Base-by-base conservation (phyloP, 2,329 filamentous ascomycete species). In the Stagonosporopsis chrysanthemi region DNA sequence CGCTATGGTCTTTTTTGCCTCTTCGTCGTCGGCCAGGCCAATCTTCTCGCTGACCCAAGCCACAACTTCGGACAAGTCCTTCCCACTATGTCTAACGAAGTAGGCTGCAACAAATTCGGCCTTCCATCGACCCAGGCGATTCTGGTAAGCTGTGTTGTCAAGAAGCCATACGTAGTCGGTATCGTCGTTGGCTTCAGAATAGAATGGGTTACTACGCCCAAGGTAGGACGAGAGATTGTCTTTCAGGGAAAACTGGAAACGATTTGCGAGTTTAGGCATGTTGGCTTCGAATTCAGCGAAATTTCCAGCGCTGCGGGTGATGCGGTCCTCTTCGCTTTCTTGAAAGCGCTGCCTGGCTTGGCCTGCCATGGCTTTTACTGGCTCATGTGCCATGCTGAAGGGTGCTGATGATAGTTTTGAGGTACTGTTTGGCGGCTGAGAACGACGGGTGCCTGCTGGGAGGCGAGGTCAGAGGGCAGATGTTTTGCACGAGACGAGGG, bases 71-170 rank as follows among this genome's bases (percentile, higher is more conserved):
- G 89, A 84, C 1, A 92, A 77, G 58, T 87, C 84, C 58, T 84
- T 84, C 38, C 89, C 88, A 5, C 88, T 86, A 65, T 90, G 81
- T 68, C 87, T 87, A 62, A 89, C 86, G 67, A 97, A 96, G 55
- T 92, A 90, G 41, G 90, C 91, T 2, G 90, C 86, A 0, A 96
- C 87, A 60, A 93, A 92, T 72, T 97, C 91, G 24, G 90, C 90
- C 69, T 90, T 83, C 92, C 92, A 97, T 17, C 68, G 66, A 57
- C 78, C 80, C 77, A 74, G 41, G 62, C 58, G 60, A 73, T 71
- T 74, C 58, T 86, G 85, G 73, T 89, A 94, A 4, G 92, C 93
- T 2, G 90, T 94, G 70, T 95, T 97, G 79, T 98, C 92, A 44
- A 97, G 81, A 7, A 97, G 80, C 94, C 94, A 97, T 38, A 97